These are phyloP conservation scores for Botryotinia narcissicola DNA, from an alignment of 2,329 filamentous ascomycete species.

Conservation along the genomic window DNA sequence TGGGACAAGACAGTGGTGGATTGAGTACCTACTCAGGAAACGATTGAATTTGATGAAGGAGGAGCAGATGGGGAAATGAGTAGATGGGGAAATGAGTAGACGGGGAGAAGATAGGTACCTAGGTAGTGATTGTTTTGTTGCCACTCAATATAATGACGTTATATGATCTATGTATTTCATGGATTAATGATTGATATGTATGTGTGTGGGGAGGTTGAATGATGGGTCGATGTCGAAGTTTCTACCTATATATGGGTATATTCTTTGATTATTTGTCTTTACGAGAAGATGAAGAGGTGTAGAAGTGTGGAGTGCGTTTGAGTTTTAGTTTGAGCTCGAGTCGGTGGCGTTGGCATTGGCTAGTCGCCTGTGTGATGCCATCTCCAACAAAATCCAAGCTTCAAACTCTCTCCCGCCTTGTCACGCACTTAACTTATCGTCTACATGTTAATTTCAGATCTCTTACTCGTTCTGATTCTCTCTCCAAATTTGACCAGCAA, in stretches of 20 bases:
- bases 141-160: neutral
- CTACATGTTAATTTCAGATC: neutral
- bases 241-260: too few relatives aligned
- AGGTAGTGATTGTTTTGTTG: neutral
- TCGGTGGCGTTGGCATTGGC: too few relatives aligned
- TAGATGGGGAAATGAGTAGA: neutral
- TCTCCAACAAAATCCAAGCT: neutral
- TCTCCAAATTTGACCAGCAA: conserved; percentile 22
- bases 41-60: neutral
- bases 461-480: conserved; percentile 37
- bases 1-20: neutral
- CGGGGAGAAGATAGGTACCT: neutral
- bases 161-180: neutral
- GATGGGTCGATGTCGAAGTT: too few relatives aligned
- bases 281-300: too few relatives aligned
- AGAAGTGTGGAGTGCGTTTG: too few relatives aligned
- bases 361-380: too few relatives aligned
- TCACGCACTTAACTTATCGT: neutral
- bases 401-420: neutral
- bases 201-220: too few relatives aligned
- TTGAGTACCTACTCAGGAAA: neutral
- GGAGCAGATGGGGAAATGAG: neutral
- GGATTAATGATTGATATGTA: neutral
- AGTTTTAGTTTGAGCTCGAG: too few relatives aligned
- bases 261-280: too few relatives aligned